Base-by-base conservation (phyloP, 352 stramenopile genomes). In the Plasmopara muralis region DNA sequence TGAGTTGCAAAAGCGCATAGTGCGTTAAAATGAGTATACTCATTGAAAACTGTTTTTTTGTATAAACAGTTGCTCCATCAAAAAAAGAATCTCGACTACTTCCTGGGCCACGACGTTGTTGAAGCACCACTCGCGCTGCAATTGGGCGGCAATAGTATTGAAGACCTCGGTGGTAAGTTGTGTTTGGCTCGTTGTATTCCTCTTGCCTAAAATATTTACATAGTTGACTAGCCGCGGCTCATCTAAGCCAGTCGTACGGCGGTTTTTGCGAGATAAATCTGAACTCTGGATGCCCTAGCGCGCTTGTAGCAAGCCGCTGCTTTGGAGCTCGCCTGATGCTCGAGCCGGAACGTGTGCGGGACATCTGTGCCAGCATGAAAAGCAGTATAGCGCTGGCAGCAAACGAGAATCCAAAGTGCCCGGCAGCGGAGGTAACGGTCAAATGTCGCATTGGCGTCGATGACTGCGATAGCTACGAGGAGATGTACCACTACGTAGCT, bases 301-400 rank as follows among this genome's bases (percentile, higher is more conserved):
- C 76, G 16, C 57, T 88, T 4, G 78, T 93, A 16, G 81, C 80
- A 15, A 87, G 76, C 40, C 69, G 78, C 30, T 95, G 86, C 72
- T 99, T 99, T 67, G 97, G 97, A 43, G 97, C 97, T 1, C 87
- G 91, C 1, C 75, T 99, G 5, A 99, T 99, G 97, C 83, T 98
- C 16, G 83, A 98, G 16, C 87, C 96, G 4, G 73, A 96, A 37
- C 82, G 97, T 8, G 97, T 99, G 20, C 74, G 80, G 25, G 87
- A 98, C 18, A 87, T 98, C 39, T 95, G 85, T 50, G 56, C 66
- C 25, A 86, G 85, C 28, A 96, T 99, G 74, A 43, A 31, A 25
- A 63, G 66, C 34, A 73, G 64, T 9, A 60, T 85, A 0, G 45
- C 50, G 0, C 31, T 68, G 34, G 64, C 60, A 53, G 56, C 53